phyloP scores from a whole-genome alignment of 352 stramenopile species.

The Globisporangium middletonii region DNA sequence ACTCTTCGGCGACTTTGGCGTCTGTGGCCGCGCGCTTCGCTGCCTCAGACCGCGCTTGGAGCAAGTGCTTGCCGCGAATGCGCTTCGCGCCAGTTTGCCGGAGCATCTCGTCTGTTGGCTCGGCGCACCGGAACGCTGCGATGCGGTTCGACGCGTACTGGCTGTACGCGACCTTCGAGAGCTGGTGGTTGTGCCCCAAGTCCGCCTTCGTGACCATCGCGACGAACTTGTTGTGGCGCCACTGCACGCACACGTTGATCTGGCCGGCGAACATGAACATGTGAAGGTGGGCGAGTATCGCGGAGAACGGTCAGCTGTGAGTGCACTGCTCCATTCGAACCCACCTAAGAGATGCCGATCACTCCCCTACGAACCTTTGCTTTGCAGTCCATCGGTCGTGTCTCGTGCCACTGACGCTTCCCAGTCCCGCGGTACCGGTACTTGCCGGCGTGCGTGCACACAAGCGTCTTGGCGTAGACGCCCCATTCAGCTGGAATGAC shows the following conservation, averaged over 20 bases:
- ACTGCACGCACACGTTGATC: constrained; percentile 5
- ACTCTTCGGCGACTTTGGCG: not conserved
- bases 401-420: constrained; percentile 11
- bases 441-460: constrained; percentile 17
- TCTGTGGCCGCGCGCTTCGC: not conserved
- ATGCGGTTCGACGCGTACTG: not conserved
- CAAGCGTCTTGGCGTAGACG: constrained; percentile 19
- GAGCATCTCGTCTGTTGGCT: not conserved
- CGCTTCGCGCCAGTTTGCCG: not conserved
- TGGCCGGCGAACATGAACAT: not conserved
- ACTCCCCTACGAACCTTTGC: constrained; percentile 8
- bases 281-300: no score
- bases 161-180: not conserved
- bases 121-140: not conserved
- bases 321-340: no score
- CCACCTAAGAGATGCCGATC: no score
- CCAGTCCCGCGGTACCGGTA: constrained; percentile 12
- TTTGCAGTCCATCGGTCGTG: constrained; percentile 16
- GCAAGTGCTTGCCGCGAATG: not conserved
- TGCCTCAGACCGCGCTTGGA: not conserved
- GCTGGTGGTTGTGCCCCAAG: constrained; percentile 2
- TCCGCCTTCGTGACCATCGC: constrained; percentile 1
- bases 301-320: no score
- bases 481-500: constrained; percentile 8
- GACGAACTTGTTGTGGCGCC: not conserved